Evolutionary conservation across 2,329 filamentous ascomycete genomes (phyloP), one percentile per base, ranked within the genome.

Genomic region (Fonsecaea erecta): DNA sequence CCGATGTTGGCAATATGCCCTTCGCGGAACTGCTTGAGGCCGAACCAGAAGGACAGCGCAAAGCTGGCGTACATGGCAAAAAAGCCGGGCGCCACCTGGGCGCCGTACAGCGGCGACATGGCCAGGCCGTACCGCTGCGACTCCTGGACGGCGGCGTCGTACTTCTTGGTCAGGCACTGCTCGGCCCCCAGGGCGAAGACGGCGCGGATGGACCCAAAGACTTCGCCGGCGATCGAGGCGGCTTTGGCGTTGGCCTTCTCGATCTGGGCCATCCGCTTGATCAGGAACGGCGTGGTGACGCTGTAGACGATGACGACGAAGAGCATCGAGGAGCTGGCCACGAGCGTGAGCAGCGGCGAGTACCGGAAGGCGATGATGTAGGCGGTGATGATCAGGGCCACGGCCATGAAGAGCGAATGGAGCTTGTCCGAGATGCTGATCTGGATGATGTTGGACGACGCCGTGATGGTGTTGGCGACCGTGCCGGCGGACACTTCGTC

Each of bases 361-460:
- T 83, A 84, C 16, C 76, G 72, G 66, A 86, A 85, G 0, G 84
- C 80, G 53, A 86, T 80, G 11, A 79, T 75, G n/a, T 84, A 77
- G 61, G 82, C 81, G 0, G 82, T 73, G 5, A 81, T 68, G 4
- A 83, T 71, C 1, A 81, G 71, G 1, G 80, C 73, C 1, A 79
- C 57, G 1, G 75, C 78, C 57, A 81, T 77, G 32, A 83, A 74
- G 1, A 83, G 73, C 1, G 74, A 74, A 1, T 77, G 77, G 4
- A 86, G 74, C 60, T 82, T 81, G 68, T 85, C 83, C 0, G 83
- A 85, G n/a, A 85, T 81, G 18, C 82, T 83, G 28, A 83, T 75
- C 63, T 86, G 84, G 11, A 86, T 78, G 0, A 80, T 80, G 67
- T 85, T 85, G 34, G 83, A 79, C 0, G 81, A 81, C 0, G 80